Evolutionary conservation across 2,329 filamentous ascomycete species (phyloP).

Genomic region (Cadophora sp.): DNA sequence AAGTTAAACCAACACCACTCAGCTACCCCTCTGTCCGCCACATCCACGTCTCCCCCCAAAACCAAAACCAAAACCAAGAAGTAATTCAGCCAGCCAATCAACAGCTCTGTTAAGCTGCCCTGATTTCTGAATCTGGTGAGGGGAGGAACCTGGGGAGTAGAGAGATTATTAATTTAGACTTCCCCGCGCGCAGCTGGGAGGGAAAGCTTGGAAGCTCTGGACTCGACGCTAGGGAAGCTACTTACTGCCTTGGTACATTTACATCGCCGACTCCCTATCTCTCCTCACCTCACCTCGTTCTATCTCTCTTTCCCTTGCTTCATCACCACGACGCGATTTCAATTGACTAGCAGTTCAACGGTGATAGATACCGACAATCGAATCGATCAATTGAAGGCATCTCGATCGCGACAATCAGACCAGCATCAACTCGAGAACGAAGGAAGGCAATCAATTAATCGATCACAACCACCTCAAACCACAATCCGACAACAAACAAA

Average conservation of each 20-base stretch:
- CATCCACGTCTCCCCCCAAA: neutral
- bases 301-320: neutral
- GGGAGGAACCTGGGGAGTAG: neutral
- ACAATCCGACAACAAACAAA: neutral
- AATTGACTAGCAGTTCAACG: neutral
- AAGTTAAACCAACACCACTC: neutral
- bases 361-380: no score
- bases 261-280: no score
- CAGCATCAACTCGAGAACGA: no score
- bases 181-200: slow-evolving; percentile 11
- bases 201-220: slow-evolving; percentile 8
- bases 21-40: neutral
- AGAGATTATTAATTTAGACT: neutral
- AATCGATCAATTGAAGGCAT: neutral
- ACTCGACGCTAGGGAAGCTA: neutral
- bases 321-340: slow-evolving; percentile 43
- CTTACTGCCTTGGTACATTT: neutral
- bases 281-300: no score
- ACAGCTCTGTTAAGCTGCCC: neutral
- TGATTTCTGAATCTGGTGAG: neutral
- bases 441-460: no score
- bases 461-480: no score
- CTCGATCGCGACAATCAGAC: no score
- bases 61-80: neutral
- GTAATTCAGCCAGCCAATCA: slow-evolving; percentile 7